Conservation (phyloP, 2,329 filamentous ascomycete genomes). For the Aspergillus japonicus region DNA sequence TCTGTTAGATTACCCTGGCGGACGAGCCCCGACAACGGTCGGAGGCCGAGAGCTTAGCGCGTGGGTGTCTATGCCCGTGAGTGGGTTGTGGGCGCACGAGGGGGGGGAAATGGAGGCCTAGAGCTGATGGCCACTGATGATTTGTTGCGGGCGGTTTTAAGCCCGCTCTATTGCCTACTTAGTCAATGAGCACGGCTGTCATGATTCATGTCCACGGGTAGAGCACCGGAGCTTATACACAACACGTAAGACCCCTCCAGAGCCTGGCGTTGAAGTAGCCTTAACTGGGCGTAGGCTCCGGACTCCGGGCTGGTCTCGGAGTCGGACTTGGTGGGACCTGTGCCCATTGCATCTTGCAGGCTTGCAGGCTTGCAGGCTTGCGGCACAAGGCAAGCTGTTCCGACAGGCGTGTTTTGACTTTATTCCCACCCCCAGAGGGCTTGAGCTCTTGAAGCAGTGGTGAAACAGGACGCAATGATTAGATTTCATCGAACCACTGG, state of each 20-base stretch:
- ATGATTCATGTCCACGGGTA: not conserved
- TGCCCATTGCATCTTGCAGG: constrained; percentile 10
- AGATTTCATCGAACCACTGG: constrained; percentile 9
- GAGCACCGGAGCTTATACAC: constrained; percentile 4
- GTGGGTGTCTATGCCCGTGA: constrained; percentile 6
- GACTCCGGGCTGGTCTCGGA: constrained; percentile 1
- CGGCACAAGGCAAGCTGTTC: not conserved
- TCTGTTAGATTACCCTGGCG: constrained; percentile 2
- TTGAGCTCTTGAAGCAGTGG: constrained; percentile 21
- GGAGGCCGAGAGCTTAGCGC: constrained; percentile 14
- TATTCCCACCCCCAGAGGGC: constrained; percentile 14
- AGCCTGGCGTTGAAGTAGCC: constrained; percentile 3
- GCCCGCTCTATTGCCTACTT: not conserved
- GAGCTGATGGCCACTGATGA: not conserved
- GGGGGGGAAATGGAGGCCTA: not conserved
- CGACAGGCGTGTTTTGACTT: constrained; percentile 3
- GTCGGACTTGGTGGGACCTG: not conserved
- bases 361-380: constrained; percentile 1
- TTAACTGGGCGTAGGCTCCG: constrained; percentile 6
- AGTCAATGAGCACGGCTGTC: constrained; percentile 1
- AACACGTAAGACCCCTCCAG: constrained; percentile 8
- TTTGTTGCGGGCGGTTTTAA: not conserved
- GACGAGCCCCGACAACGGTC: constrained; percentile 15
- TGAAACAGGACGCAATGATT: constrained; percentile 18
- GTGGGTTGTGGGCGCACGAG: not conserved